phyloP scores from a whole-genome alignment of 2,329 filamentous ascomycete species.

The Diaporthe sp. region DNA sequence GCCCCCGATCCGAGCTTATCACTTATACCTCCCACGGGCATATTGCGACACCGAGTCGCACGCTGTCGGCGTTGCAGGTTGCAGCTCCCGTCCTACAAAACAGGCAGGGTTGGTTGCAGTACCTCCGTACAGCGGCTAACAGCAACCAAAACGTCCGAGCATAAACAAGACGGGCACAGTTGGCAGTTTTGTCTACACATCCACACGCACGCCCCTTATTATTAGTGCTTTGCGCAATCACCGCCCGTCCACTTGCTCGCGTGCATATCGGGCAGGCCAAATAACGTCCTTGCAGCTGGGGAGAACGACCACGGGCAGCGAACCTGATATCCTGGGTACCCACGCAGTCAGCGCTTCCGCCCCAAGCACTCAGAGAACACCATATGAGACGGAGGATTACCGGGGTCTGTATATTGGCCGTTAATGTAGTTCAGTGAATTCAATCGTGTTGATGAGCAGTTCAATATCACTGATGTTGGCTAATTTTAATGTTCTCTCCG shows the following conservation, averaged over 20 bases:
- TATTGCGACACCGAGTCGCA: slow-evolving; percentile 24
- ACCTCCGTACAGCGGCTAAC: slow-evolving; percentile 5
- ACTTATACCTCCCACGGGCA: slow-evolving; percentile 24
- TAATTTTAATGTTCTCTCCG: slow-evolving; percentile 10
- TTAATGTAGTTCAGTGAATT: too few species aligned
- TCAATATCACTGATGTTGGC: not conserved
- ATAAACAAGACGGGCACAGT: not conserved
- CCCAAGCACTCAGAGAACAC: not conserved
- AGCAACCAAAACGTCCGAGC: slow-evolving; percentile 19
- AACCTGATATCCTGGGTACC: not conserved
- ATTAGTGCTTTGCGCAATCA: not conserved
- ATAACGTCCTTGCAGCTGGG: not conserved
- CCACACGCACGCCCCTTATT: not conserved
- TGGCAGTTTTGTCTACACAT: not conserved
- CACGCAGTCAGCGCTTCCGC: not conserved
- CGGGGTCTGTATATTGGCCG: not conserved
- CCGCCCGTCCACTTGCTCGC: slow-evolving; percentile 6
- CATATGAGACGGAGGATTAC: not conserved
- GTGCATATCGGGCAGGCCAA: not conserved
- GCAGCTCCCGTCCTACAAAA: slow-evolving; percentile 5
- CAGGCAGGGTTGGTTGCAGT: slow-evolving; percentile 3
- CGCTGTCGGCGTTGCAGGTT: slow-evolving; percentile 4
- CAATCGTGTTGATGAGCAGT: not conserved
- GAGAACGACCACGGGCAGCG: not conserved
- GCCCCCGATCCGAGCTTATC: slow-evolving; percentile 24